Evolutionary conservation across 73 alveolate genomes (phyloP), one percentile per base, ranked within the genome.

Genomic region (Stentor coeruleus): DNA sequence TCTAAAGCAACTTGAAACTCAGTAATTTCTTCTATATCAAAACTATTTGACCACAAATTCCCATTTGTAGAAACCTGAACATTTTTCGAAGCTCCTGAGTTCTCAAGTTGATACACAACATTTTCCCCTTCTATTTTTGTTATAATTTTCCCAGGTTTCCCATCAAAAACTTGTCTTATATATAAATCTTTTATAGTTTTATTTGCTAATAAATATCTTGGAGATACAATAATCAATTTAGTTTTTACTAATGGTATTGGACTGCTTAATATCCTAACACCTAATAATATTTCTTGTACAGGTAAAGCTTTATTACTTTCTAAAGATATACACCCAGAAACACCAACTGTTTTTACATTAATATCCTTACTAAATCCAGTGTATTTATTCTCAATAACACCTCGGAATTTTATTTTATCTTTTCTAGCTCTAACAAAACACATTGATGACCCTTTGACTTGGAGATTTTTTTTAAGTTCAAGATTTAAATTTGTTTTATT

Each of bases 211-310:
- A 86, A 82, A 40, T 80, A 90, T 37, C 95, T 31, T 3, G 93
- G 93, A 4, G 79, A 89, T 39, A 90, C n/a, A 20, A 60, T 76
- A 33, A 90, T 87, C n/a, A 84, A 49, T 39, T 87, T 90, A 4
- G 95, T 86, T 39, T 73, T 76, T 39, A 76, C 74, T 38, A 38
- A 87, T 4, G 92, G 91, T 31, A 41, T 26, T 55, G 83, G 38
- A 1, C 81, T 88, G 39, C 66, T 59, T 1, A 73, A 39, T 2
- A 90, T 84, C 31, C 76, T 66, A 0, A 90, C 85, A 2, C 95
- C 95, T 35, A 85, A 66, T 2, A 66, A 1, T 1, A 66, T 11
- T 2, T 66, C 40, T n/a, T n/a, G n/a, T 28, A 66, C 49, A 33
- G n/a, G n/a, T 15, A 28, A 15, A 2, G 79, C 36, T 28, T 33